phyloP scores from a whole-genome alignment of 2,329 filamentous ascomycete genomes.

The Plenodomus lindquistii region DNA sequence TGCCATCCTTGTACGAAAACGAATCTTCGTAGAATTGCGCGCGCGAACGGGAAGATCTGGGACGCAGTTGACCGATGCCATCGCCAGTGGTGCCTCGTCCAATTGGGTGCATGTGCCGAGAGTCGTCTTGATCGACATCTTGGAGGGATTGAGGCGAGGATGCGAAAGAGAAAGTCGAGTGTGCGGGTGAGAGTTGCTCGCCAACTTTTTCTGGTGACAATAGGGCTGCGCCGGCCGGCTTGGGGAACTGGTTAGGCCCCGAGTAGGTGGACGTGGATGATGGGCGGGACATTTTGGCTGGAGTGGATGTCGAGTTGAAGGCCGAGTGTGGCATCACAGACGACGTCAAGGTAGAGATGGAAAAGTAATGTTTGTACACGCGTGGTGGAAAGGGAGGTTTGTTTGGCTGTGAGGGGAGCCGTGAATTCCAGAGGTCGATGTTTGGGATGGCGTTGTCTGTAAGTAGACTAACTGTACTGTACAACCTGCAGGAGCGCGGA shows the following conservation, averaged over 20 bases:
- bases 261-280: conserved; percentile 42
- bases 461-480: conserved; percentile 10
- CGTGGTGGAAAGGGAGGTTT: conserved; percentile 12
- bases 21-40: conserved; percentile 45
- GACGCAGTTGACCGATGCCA: conserved; percentile 18
- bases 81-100: conserved; percentile 25
- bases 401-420: conserved; percentile 28
- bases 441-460: conserved; percentile 21
- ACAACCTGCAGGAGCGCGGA: conserved; percentile 22
- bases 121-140: conserved; percentile 17
- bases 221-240: conserved; percentile 37
- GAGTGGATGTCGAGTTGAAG: conserved; percentile 36
- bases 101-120: conserved; percentile 14
- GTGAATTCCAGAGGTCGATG: conserved; percentile 10
- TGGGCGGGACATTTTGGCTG: conserved; percentile 41
- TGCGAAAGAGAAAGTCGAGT: conserved; percentile 45
- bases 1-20: conserved; percentile 43
- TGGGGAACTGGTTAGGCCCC: conserved; percentile 36
- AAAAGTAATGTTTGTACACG: conserved; percentile 14
- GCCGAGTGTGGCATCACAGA: conserved; percentile 42
- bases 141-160: conserved; percentile 38
- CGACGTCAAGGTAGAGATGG: conserved; percentile 5
- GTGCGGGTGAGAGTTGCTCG: conserved; percentile 40
- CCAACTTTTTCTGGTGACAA: conserved; percentile 30
- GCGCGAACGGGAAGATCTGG: conserved; percentile 27